These are phyloP conservation scores for Capsicum pubescens DNA, from an alignment of 257 asterid genomes.

Conservation along the genomic window DNA sequence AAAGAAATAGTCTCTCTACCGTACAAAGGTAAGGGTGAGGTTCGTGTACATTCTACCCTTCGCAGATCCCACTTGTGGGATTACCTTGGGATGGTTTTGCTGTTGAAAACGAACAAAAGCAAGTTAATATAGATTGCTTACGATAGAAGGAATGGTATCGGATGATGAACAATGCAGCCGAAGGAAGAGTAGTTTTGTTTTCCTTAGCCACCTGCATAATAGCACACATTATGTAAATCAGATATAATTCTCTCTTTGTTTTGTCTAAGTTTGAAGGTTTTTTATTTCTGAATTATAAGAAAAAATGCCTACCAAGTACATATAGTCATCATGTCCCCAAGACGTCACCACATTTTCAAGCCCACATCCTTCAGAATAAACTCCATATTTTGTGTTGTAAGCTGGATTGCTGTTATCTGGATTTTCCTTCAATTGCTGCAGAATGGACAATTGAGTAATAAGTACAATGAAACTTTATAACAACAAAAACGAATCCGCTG, in stretches of 20 bases:
- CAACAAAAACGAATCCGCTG: not conserved
- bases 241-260: not conserved
- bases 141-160: slow-evolving; percentile 55
- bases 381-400: slow-evolving; percentile 50
- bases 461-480: not conserved
- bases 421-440: slow-evolving; percentile 47
- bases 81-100: no score
- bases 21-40: no score
- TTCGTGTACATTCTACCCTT: no score
- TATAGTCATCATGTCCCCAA: slow-evolving; percentile 62
- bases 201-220: slow-evolving; percentile 50
- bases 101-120: not conserved
- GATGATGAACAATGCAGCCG: slow-evolving; percentile 51
- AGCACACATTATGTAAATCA: not conserved
- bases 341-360: slow-evolving; percentile 53
- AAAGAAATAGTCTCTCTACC: no score
- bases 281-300: not conserved
- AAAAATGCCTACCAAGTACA: slow-evolving; percentile 47
- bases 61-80: no score
- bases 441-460: not conserved
- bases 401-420: slow-evolving; percentile 35
- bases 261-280: not conserved
- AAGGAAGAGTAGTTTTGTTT: slow-evolving; percentile 48
- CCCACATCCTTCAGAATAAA: slow-evolving; percentile 54
- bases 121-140: slow-evolving; percentile 10